These are phyloP conservation scores for Canariomyces notabilis DNA, from an alignment of 2,329 filamentous ascomycete genomes.

Conservation along the genomic window DNA sequence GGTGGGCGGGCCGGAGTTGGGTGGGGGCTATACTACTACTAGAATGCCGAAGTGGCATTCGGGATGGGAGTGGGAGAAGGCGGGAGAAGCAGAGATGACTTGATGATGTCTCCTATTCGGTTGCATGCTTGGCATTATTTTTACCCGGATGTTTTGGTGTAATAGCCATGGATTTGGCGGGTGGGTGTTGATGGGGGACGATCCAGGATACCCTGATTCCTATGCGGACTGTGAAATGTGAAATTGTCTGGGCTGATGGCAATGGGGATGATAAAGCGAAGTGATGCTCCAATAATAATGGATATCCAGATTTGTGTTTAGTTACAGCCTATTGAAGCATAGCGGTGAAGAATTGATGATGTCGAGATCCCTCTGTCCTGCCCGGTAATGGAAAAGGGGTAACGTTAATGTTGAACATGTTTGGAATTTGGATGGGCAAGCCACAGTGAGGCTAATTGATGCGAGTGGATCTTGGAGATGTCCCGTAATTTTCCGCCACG, in stretches of 20 bases:
- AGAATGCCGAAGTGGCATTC: not conserved
- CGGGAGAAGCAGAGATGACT: not conserved
- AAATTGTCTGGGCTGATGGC: conserved; percentile 1
- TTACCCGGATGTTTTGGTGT: conserved; percentile 3
- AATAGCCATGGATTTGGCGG: not conserved
- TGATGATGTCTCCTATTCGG: conserved; percentile 5
- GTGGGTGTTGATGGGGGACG: conserved; percentile 4
- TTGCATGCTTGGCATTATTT: not conserved
- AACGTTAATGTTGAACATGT: not conserved
- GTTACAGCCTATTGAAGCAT: not conserved
- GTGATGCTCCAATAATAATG: not conserved
- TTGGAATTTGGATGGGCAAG: conserved; percentile 4
- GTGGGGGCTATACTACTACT: not conserved
- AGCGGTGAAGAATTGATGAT: not conserved
- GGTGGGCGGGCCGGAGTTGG: conserved; percentile 15
- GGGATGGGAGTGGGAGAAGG: not conserved
- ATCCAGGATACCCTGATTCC: conserved; percentile 13
- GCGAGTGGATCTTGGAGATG: not conserved
- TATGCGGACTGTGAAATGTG: not conserved
- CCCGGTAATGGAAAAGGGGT: conserved; percentile 1
- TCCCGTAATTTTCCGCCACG: not conserved
- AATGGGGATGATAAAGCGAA: not conserved
- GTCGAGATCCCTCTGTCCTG: conserved; percentile 3
- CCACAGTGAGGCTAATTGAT: conserved; percentile 15
- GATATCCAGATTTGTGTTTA: not conserved